Percentiles rank a stretch among this genome's conserved stretches.
These are phyloP conservation scores for Pneumocystis murina DNA, from an alignment of 1,139 yeast species.

Conservation along the genomic window DNA sequence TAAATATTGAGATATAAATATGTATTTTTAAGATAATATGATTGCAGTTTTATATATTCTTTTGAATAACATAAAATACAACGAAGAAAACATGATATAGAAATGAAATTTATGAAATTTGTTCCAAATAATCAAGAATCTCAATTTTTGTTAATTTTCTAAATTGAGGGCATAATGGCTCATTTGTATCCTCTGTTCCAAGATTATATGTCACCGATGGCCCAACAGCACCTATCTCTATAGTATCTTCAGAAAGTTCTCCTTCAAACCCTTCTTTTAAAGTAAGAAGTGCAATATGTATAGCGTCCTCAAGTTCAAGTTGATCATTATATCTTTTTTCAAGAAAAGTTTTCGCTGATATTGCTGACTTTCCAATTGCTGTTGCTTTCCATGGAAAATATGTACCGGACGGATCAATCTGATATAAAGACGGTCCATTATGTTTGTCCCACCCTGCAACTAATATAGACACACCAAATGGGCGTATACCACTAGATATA, in stretches of 20 bases:
- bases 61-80: neutral
- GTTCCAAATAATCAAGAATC: constrained; percentile 81
- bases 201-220: constrained; percentile 1
- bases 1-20: neutral
- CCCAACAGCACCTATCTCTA: constrained; percentile 67
- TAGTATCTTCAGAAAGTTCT: constrained; percentile 90
- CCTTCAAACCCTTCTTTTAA: constrained; percentile 96
- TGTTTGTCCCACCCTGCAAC: constrained; percentile 90
- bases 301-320: constrained; percentile 92
- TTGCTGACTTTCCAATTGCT: constrained; percentile 91
- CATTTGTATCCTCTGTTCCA: constrained; percentile 41
- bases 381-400: constrained; percentile 99
- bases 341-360: constrained; percentile 86
- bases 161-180: constrained; percentile 73
- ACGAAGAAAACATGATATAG: neutral
- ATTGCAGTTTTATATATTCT: neutral
- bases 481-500: constrained; percentile 69
- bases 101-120: neutral
- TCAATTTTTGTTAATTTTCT: constrained; percentile 74
- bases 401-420: constrained; percentile 95
- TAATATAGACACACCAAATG: constrained; percentile 86
- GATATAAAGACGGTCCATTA: constrained; percentile 52
- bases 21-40: neutral
- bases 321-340: constrained; percentile 98
- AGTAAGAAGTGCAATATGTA: constrained; percentile 87